Percentiles rank a stretch among this genome's conserved stretches.
Evolutionary conservation across 345 rosid genomes (phyloP).

Genomic region (Populus pruinosa): DNA sequence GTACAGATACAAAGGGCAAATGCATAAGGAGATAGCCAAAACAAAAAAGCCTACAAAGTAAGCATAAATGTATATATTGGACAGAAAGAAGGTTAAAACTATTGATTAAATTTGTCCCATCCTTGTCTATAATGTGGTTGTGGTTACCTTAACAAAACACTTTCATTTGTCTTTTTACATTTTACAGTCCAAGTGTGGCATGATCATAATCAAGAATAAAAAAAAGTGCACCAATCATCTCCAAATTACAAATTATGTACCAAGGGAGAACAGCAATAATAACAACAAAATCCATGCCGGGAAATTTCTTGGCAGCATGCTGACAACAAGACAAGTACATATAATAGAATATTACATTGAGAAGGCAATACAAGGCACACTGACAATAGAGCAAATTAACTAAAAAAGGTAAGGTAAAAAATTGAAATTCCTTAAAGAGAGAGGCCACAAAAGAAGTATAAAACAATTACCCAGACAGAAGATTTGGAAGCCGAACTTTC

Average conservation of each 20-base stretch:
- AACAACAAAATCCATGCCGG: not conserved
- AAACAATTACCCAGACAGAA: constrained; percentile 73
- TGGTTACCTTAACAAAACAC: not conserved
- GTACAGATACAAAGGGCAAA: constrained; percentile 6
- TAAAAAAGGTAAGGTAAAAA: not conserved
- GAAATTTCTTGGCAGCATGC: not conserved
- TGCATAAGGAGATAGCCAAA: not conserved
- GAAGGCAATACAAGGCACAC: not conserved
- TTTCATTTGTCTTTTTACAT: not conserved
- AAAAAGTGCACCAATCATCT: not conserved
- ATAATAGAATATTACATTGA: not conserved
- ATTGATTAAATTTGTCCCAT: not conserved
- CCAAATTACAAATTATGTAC: not conserved
- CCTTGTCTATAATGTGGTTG: not conserved
- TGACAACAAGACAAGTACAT: not conserved
- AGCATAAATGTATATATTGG: not conserved
- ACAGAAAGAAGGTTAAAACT: not conserved
- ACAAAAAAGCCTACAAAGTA: not conserved
- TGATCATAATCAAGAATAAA: not conserved
- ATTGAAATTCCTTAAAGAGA: not conserved
- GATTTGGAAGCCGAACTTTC: constrained; percentile 90
- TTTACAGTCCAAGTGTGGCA: not conserved
- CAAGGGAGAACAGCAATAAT: not conserved
- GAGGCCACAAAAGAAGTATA: not conserved
- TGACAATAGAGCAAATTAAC: not conserved